Evolutionary conservation across 345 rosid genomes (phyloP).

Genomic region (Lepidium aucheri): DNA sequence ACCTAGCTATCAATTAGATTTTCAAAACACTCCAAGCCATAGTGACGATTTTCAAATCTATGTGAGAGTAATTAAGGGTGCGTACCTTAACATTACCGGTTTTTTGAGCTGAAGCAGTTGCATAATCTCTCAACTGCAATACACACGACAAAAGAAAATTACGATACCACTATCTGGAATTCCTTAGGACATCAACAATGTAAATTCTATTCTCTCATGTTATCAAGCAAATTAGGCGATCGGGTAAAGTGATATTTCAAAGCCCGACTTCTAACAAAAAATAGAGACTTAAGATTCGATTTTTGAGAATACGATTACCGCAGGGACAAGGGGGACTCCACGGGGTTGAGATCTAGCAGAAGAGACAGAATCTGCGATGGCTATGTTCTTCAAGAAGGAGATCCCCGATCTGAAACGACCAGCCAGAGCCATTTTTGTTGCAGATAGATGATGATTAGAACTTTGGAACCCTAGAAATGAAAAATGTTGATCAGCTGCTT

Average conservation of each 20-base stretch:
- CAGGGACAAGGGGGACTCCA: slow-evolving; percentile 39
- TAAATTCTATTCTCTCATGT: not conserved
- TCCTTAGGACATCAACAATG: not conserved
- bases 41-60: not conserved
- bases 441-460: slow-evolving; percentile 20
- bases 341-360: slow-evolving; percentile 31
- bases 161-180: not conserved
- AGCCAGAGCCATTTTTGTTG: slow-evolving; percentile 45
- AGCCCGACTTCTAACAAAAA: not conserved
- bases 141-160: not conserved
- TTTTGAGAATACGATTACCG: slow-evolving; percentile 32
- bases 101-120: slow-evolving; percentile 39
- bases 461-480: slow-evolving; percentile 45
- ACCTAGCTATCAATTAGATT: not conserved
- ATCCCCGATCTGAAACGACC: slow-evolving; percentile 66
- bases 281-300: not conserved
- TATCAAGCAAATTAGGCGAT: not conserved
- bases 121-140: slow-evolving; percentile 49
- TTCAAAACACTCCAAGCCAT: not conserved
- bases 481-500: not conserved
- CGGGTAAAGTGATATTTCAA: not conserved
- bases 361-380: slow-evolving; percentile 36
- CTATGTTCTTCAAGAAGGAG: slow-evolving; percentile 38
- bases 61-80: not conserved
- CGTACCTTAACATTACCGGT: slow-evolving; percentile 65